Evolutionary conservation across 805 yeast species (phyloP), one percentile per base, ranked within the genome.

Genomic region (Candida awuae): DNA sequence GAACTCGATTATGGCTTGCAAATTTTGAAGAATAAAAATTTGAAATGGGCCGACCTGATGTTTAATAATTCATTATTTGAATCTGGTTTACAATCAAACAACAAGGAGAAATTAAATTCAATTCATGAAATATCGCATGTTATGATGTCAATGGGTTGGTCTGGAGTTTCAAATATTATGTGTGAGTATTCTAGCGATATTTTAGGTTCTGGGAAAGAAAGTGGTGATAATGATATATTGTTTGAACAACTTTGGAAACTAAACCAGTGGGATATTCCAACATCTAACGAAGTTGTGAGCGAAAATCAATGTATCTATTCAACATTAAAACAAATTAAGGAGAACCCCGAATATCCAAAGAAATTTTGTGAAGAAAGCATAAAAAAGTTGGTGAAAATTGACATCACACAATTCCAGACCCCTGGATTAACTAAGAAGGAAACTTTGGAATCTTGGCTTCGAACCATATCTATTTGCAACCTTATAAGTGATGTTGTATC

Each of bases 201-300:
- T n/a, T 15, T 23, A 4, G 18, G 12, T 13, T 30, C 34, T 4
- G 21, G 21, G 8, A 14, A 5, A 3, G 33, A 29, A 8, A 12
- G 6, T 12, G 16, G 14, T 3, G n/a, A 19, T 8, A 37, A 45
- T 2, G 54, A 51, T 17, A 55, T 56, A 18, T 42, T 58, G 1
- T 82, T 70, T 53, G 76, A 72, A 42, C 78, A 86, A 75, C 73
- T 78, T 1, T 80, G 95, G 86, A 82, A 82, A 51, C 58, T 88
- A 29, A 73, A 70, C 31, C 72, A 74, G 35, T 88, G 97, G 97
- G 81, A 80, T 38, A 44, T 83, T 1, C 84, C 94, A 0, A 44
- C 54, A 0, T 67, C 78, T 1, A 54, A 51, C 3, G 46, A 42
- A 0, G 53, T 70, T 0, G 36, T 38, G 0, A 56, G 63, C 1